Evolutionary conservation across 371 early-diverging fungal species (phyloP).

Genomic region (Mortierella sp.): DNA sequence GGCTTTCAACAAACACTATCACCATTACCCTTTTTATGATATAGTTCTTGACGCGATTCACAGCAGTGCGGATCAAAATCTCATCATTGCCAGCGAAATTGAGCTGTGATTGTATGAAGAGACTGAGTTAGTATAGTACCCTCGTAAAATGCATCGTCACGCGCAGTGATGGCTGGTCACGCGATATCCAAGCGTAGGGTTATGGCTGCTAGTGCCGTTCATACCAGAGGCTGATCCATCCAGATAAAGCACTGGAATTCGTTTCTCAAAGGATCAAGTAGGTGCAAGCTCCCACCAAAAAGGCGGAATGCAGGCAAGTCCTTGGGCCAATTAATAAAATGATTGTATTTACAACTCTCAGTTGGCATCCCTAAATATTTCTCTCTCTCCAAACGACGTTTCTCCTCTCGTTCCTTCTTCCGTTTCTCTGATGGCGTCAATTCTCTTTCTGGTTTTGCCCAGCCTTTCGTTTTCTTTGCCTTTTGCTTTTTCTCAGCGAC

Average conservation of each 20-base stretch:
- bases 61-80: slow-evolving; percentile 8
- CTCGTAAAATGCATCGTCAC: background rate
- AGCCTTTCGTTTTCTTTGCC: slow-evolving; percentile 25
- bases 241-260: slow-evolving; percentile 45
- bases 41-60: slow-evolving; percentile 45
- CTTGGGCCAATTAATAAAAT: slow-evolving; percentile 31
- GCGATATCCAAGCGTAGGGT: background rate
- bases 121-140: too few species aligned
- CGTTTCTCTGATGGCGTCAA: slow-evolving; percentile 31
- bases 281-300: slow-evolving; percentile 22
- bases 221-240: slow-evolving; percentile 23
- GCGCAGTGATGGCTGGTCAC: too few species aligned
- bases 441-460: slow-evolving; percentile 52
- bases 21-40: slow-evolving; percentile 27
- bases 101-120: background rate
- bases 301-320: slow-evolving; percentile 13
- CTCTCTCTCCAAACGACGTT: slow-evolving; percentile 11
- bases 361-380: slow-evolving; percentile 26
- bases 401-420: slow-evolving; percentile 18
- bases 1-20: background rate
- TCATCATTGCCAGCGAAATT: slow-evolving; percentile 30
- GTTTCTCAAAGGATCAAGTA: slow-evolving; percentile 20
- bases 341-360: slow-evolving; percentile 6
- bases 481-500: slow-evolving; percentile 15
- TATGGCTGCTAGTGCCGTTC: background rate